Evolutionary conservation across 1,139 yeast genomes (phyloP).

Genomic region (Candida buenavistaensis): DNA sequence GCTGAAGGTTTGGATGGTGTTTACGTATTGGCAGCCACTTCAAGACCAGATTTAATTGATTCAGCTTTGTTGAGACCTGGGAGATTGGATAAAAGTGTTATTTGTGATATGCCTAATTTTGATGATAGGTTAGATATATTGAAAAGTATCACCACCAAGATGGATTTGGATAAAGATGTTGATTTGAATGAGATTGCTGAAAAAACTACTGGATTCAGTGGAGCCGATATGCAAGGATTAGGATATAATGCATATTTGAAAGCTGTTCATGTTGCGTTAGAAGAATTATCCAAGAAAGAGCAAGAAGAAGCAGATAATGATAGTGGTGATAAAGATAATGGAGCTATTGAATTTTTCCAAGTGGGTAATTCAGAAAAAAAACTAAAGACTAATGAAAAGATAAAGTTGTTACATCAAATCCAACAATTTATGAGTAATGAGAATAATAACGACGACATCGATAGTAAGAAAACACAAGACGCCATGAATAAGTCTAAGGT

Average conservation of each 20-base stretch:
- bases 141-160: slow-evolving; percentile 56
- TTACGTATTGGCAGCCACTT: slow-evolving; percentile 93
- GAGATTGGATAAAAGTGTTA: slow-evolving; percentile 84
- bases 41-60: slow-evolving; percentile 93
- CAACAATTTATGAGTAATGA: slow-evolving; percentile 32
- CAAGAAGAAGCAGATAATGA: slow-evolving; percentile 21
- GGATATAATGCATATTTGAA: slow-evolving; percentile 89
- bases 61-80: slow-evolving; percentile 95
- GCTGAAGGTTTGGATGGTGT: slow-evolving; percentile 98
- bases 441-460: slow-evolving; percentile 10
- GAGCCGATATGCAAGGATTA: slow-evolving; percentile 93
- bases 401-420: slow-evolving; percentile 46
- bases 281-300: slow-evolving; percentile 31
- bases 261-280: slow-evolving; percentile 80
- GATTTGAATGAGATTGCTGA: slow-evolving; percentile 57
- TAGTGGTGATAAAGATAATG: slow-evolving; percentile 17
- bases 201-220: slow-evolving; percentile 76
- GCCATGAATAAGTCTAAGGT: slow-evolving; percentile 22
- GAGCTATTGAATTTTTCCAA: slow-evolving; percentile 34
- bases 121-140: slow-evolving; percentile 77
- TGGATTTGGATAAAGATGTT: slow-evolving; percentile 53
- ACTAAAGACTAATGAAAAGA: slow-evolving; percentile 46
- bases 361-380: slow-evolving; percentile 32
- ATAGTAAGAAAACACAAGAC: slow-evolving; percentile 14
- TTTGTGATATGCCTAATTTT: slow-evolving; percentile 81